A percentile compares a stretch with the other conserved stretches of the same genome.
Conservation (phyloP, 169 alveolate genomes). For the Theileria sp. region DNA sequence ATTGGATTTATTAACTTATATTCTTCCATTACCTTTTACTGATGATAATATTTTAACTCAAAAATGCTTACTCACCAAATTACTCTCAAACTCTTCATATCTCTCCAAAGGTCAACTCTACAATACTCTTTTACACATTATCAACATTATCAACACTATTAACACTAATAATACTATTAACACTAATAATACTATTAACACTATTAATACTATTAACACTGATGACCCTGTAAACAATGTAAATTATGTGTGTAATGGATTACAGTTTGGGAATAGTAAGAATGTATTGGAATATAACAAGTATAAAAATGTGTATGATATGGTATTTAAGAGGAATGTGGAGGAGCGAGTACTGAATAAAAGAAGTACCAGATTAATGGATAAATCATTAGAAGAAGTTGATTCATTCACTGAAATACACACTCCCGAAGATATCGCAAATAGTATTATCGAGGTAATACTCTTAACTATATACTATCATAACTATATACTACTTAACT, state of each 20-base stretch:
- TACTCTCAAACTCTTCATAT: slow-evolving; percentile 41
- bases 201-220: not conserved
- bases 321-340: not conserved
- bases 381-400: not conserved
- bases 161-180: not conserved
- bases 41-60: slow-evolving; percentile 47
- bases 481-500: no score
- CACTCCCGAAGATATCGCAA: slow-evolving; percentile 21
- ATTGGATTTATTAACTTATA: slow-evolving; percentile 28
- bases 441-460: slow-evolving; percentile 16
- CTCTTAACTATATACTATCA: no score
- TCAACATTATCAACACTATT: not conserved
- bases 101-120: slow-evolving; percentile 48
- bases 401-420: slow-evolving; percentile 18
- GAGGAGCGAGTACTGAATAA: not conserved
- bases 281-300: not conserved
- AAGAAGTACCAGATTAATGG: not conserved
- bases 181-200: not conserved
- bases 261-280: no score
- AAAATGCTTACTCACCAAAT: slow-evolving; percentile 27
- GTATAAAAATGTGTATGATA: not conserved
- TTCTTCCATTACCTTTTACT: slow-evolving; percentile 61
- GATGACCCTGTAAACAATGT: not conserved
- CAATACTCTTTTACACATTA: not conserved
- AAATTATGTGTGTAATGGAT: no score